Evolutionary conservation across 208 protist species (phyloP), one percentile per base, ranked within the genome.

Genomic region (Leishmania tarentolae): DNA sequence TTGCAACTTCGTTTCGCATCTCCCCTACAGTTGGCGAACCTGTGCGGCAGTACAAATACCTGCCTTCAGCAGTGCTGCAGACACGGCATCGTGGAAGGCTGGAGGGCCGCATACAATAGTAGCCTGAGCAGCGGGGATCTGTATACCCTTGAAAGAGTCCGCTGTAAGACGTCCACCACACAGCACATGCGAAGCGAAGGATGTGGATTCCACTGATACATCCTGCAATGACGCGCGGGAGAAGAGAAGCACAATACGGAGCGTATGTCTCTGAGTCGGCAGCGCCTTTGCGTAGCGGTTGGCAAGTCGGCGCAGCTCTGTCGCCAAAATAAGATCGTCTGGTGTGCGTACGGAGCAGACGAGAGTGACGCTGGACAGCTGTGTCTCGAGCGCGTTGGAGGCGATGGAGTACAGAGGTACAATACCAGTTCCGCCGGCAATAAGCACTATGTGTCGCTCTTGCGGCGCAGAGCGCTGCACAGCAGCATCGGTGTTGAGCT

Each of bases 391-490:
- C 37, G 93, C 68, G 63, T 90, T 72, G 42, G 37, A 50, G 2
- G 86, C 83, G 70, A 95, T 93, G 71, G 90, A 57, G 87, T 92
- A 96, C 28, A 96, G 65, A 4, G 91, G 90, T 35, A 86, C 77
- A 9, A 92, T 50, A 61, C 93, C 93, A 17, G 90, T 93, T 66
- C 93, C 93, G 59, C 90, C 93, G 17, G 86, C 90, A 56, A 95
- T 44, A 31, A 95, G 87, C 75, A 95, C 57, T 7, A 97, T 77
- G 81, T 94, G 89, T 37, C 86, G 79, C 28, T 72, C 50, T 19
- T 83, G 61, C 37, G 61, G 59, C 17, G 68, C 46, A 24, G 75
- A 65, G 46, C 59, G 75, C 11, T 79, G 79, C n/a, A 96, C 78
- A 24, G 56, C 53, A 1, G 79, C 40, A 69, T 96, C 90, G 72